These are phyloP conservation scores for Trypanosoma lewisi DNA, from an alignment of 208 protist genomes.

Conservation along the genomic window DNA sequence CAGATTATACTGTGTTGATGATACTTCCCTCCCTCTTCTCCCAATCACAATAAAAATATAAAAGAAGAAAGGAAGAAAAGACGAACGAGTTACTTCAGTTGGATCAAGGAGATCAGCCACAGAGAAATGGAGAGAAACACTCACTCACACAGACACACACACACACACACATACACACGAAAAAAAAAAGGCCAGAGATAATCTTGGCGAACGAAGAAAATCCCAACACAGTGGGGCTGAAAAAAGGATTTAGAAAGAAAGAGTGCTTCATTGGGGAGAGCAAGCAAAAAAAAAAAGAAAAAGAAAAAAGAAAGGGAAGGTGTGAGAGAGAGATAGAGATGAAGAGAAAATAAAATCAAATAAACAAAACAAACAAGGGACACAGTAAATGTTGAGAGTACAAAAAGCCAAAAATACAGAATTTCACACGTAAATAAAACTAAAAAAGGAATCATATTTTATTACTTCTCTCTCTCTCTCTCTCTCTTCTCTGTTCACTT, in stretches of 20 bases:
- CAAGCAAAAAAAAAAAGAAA: neutral
- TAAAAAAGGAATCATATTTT: neutral
- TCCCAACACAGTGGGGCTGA: neutral
- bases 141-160: neutral
- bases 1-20: too few species aligned
- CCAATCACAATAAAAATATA: conserved; percentile 18
- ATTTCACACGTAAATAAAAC: neutral
- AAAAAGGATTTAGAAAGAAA: neutral
- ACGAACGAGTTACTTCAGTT: neutral
- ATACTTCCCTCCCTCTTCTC: too few species aligned
- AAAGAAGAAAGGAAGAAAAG: conserved; percentile 15
- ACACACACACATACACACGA: neutral
- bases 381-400: conserved; percentile 12
- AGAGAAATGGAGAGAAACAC: neutral
- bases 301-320: neutral
- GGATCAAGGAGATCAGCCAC: neutral
- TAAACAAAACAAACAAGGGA: neutral
- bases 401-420: neutral
- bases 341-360: neutral
- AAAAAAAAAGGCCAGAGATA: neutral
- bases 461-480: neutral
- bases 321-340: neutral
- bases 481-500: neutral
- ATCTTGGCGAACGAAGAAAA: neutral
- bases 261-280: conserved; percentile 4